Conservation (phyloP, 106 monocot species). For the Agapanthus africanus region DNA sequence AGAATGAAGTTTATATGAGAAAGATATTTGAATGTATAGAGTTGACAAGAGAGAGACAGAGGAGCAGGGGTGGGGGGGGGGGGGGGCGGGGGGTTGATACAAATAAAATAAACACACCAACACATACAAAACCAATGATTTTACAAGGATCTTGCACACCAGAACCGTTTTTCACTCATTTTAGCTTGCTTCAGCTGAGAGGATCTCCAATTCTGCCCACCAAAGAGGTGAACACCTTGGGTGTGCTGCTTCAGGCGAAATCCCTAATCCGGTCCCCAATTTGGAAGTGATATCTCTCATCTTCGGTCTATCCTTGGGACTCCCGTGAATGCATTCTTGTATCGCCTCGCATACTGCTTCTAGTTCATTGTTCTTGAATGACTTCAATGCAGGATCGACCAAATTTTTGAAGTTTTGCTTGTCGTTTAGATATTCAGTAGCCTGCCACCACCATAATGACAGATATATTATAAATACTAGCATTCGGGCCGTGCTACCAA, state of each 20-base stretch:
- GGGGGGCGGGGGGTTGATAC: no score
- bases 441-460: constrained; percentile 38
- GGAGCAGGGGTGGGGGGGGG: no score
- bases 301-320: constrained; percentile 36
- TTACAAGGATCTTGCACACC: background rate
- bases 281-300: constrained; percentile 41
- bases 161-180: background rate
- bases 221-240: constrained; percentile 87
- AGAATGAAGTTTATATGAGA: no score
- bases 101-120: background rate
- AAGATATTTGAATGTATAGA: no score
- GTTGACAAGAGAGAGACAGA: no score
- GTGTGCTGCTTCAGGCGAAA: constrained; percentile 69
- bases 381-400: constrained; percentile 54
- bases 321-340: constrained; percentile 45
- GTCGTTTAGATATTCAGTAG: constrained; percentile 48
- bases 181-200: constrained; percentile 60
- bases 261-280: constrained; percentile 32
- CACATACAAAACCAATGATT: background rate
- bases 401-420: constrained; percentile 24
- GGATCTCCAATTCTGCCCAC: constrained; percentile 97
- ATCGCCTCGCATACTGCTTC: constrained; percentile 55
- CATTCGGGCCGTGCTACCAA: no score
- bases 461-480: constrained; percentile 3
- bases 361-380: constrained; percentile 40